Evolutionary conservation across 129 eudicot species (phyloP), one percentile per base, ranked within the genome.

Genomic region (Oenanthe sinensis): DNA sequence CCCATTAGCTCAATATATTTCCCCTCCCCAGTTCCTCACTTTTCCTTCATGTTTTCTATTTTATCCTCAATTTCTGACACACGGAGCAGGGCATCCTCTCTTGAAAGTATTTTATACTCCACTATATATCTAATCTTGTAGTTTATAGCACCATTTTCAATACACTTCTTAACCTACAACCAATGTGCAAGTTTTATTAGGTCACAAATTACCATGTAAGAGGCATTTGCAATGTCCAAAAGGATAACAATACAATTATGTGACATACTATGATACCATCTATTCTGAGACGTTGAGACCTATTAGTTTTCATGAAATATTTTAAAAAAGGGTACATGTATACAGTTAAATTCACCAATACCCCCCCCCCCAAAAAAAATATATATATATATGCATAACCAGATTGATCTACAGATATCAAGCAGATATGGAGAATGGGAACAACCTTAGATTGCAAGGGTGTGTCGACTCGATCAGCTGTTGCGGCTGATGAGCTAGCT

Each of bases 361-460:
- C 28, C n/a, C n/a, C 63, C 63, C 28, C 26, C 26, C 26, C 62
- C 24, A 26, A 40, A 40, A 10, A 28, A 1, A 39, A 4, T 28
- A 43, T n/a, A n/a, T n/a, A n/a, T n/a, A n/a, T n/a, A n/a, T n/a
- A n/a, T n/a, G n/a, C 28, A 20, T 8, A 40, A 40, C n/a, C 14
- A 20, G 5, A 71, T 24, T 8, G 8, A 20, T 42, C 75, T 17
- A 46, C 5, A 58, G 72, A 24, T 39, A n/a, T 28, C 43, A 55
- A 33, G 5, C 16, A 39, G 14, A 72, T 44, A 72, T 44, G 37
- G 76, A 72, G 22, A 75, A 37, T 19, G n/a, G 71, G 78, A 45
- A 48, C 78, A 58, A 91, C 97, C 88, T 79, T 78, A n/a, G 91
- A 76, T 43, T 28, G 83, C 62, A 78, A 12, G 60, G 71, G 81